Evolutionary conservation across 202 grass and related monocot genomes (phyloP).

Genomic region (Saccharum hybrid): DNA sequence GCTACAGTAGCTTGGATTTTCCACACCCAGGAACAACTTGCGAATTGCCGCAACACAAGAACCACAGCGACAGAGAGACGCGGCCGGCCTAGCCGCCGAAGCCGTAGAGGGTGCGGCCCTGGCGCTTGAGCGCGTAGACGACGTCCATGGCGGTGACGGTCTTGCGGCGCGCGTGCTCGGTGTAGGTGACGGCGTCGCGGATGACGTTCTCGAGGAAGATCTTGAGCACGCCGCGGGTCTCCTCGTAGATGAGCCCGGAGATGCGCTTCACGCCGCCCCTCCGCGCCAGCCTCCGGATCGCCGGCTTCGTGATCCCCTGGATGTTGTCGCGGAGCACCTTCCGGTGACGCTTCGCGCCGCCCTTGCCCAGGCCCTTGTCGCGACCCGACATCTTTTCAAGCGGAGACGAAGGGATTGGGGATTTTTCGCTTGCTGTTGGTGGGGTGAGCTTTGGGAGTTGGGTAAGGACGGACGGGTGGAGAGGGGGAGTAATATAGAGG

Average conservation of each 20-base stretch:
- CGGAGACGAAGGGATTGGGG: no score
- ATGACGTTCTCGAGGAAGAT: constrained; percentile 79
- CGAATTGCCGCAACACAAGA: no score
- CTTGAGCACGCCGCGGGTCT: constrained; percentile 87
- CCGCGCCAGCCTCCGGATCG: constrained; percentile 52
- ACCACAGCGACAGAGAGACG: no score
- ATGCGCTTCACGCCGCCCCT: constrained; percentile 75
- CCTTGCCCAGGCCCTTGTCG: constrained; percentile 60
- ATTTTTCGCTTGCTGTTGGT: no score
- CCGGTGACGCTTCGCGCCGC: constrained; percentile 61
- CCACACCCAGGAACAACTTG: no score
- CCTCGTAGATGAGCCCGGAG: constrained; percentile 75
- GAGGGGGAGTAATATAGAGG: neutral
- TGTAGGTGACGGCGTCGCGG: constrained; percentile 96
- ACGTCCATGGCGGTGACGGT: constrained; percentile 77
- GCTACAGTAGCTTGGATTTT: no score
- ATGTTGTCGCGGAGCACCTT: constrained; percentile 74
- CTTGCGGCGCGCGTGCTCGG: constrained; percentile 93
- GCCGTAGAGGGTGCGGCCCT: constrained; percentile 67
- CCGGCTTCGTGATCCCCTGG: constrained; percentile 72
- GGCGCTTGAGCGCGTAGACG: constrained; percentile 72
- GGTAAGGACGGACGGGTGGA: no score
- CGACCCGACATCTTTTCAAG: no score
- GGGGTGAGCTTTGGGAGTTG: no score
- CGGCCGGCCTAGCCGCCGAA: constrained; percentile 65